Percentiles rank a stretch among this genome's conserved stretches.
Evolutionary conservation across 2,329 filamentous ascomycete species (phyloP).

Genomic region (Rhytidhysteron rufulum): DNA sequence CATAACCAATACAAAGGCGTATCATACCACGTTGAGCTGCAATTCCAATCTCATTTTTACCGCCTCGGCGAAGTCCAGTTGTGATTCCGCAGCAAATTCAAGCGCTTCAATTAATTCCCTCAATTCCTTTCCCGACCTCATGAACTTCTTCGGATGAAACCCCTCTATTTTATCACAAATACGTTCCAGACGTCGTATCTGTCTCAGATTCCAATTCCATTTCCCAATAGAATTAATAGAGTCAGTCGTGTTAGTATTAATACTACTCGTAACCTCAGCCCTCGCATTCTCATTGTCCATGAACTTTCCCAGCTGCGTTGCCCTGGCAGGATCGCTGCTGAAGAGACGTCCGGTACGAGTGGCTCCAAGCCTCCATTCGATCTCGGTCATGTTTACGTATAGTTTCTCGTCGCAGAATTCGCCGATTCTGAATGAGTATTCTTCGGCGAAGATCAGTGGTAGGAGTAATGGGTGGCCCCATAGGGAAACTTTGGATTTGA

Average conservation of each 20-base stretch:
- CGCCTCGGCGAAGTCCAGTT: not conserved
- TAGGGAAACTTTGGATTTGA: not conserved
- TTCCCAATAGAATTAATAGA: conserved; percentile 1
- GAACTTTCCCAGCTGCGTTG: not conserved
- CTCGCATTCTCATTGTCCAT: not conserved
- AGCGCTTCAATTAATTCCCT: not conserved
- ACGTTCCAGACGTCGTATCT: no score
- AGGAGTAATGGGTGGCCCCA: not conserved
- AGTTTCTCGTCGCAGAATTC: not conserved
- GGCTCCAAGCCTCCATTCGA: not conserved
- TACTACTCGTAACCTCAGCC: conserved; percentile 2
- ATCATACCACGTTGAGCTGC: not conserved
- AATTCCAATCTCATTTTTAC: not conserved
- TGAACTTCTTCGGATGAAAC: not conserved
- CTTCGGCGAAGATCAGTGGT: not conserved
- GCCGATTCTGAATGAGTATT: not conserved
- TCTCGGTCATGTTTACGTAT: not conserved
- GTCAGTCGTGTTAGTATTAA: conserved; percentile 4
- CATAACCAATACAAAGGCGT: not conserved
- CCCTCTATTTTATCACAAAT: not conserved
- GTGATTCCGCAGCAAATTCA: not conserved
- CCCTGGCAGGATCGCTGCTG: not conserved
- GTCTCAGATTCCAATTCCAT: no score
- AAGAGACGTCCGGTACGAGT: not conserved
- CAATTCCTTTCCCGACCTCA: not conserved